Evolutionary conservation across 2,329 filamentous ascomycete genomes (phyloP).

Genomic region (Ascochyta lentis): DNA sequence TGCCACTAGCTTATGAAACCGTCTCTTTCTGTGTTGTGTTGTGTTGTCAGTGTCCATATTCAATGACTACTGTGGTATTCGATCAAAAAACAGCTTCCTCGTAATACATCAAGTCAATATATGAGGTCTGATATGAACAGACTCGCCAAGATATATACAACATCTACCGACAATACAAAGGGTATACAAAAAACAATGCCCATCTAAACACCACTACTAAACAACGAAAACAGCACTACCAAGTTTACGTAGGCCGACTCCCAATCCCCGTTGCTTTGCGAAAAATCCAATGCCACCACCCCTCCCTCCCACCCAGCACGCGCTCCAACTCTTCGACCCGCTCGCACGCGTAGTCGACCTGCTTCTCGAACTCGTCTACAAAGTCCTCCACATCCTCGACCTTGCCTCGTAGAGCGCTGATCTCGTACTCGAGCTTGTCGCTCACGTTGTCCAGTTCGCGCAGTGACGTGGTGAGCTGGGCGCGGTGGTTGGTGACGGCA

Average conservation of each 20-base stretch:
- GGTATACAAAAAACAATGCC: slow-evolving; percentile 4
- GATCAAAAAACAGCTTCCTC: too few relatives aligned
- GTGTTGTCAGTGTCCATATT: too few relatives aligned
- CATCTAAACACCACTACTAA: background rate
- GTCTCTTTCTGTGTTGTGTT: too few relatives aligned
- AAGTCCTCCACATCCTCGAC: slow-evolving; percentile 88
- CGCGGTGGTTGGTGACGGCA: slow-evolving; percentile 72
- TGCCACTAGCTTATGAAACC: too few relatives aligned
- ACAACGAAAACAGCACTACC: background rate
- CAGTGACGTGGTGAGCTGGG: slow-evolving; percentile 71
- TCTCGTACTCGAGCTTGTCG: slow-evolving; percentile 91
- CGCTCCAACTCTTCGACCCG: slow-evolving; percentile 63
- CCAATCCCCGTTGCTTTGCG: slow-evolving; percentile 39
- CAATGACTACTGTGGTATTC: too few relatives aligned
- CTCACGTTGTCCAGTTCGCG: slow-evolving; percentile 81
- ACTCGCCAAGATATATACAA: background rate
- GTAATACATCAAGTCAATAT: too few relatives aligned
- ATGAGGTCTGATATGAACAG: too few relatives aligned
- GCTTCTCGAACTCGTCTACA: slow-evolving; percentile 77
- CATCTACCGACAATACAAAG: background rate
- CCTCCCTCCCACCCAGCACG: slow-evolving; percentile 52
- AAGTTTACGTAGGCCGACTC: slow-evolving; percentile 12
- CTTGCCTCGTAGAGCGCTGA: slow-evolving; percentile 77
- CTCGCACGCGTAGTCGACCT: slow-evolving; percentile 57
- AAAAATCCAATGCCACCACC: slow-evolving; percentile 45